Conservation (phyloP, 2,329 filamentous ascomycete genomes). For the Colletotrichum sojae region DNA sequence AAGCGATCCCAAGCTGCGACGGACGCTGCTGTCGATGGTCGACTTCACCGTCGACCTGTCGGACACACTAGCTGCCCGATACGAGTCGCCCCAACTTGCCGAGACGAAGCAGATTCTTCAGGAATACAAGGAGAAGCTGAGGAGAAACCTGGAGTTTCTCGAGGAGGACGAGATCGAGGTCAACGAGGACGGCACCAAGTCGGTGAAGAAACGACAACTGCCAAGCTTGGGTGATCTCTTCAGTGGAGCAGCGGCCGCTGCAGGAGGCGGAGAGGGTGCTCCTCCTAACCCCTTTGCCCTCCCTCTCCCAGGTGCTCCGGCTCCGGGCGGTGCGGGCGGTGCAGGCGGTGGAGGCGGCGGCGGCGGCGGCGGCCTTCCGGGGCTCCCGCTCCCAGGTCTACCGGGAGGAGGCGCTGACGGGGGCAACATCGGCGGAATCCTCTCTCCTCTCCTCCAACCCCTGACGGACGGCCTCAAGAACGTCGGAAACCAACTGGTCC, state of each 20-base stretch:
- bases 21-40: conserved; percentile 38
- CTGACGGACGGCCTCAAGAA: conserved; percentile 36
- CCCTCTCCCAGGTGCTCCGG: background rate
- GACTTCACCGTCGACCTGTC: conserved; percentile 40
- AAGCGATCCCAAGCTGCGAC: conserved; percentile 31
- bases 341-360: conserved; percentile 5
- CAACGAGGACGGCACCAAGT: background rate
- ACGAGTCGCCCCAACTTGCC: conserved; percentile 30
- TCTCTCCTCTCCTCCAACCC: conserved; percentile 30
- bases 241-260: background rate
- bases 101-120: conserved; percentile 34
- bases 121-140: conserved; percentile 29
- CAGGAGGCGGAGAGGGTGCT: background rate
- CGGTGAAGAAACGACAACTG: conserved; percentile 24
- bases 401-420: conserved; percentile 3
- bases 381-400: conserved; percentile 2
- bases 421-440: conserved; percentile 21
- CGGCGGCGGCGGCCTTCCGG: conserved; percentile 1
- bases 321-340: background rate
- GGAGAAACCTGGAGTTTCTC: conserved; percentile 17
- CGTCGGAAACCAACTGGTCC: conserved; percentile 32
- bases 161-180: background rate
- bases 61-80: conserved; percentile 19
- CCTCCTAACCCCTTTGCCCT: conserved; percentile 6
- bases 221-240: conserved; percentile 13